Conservation (phyloP, 345 rosid genomes). For the Populus deltoides region DNA sequence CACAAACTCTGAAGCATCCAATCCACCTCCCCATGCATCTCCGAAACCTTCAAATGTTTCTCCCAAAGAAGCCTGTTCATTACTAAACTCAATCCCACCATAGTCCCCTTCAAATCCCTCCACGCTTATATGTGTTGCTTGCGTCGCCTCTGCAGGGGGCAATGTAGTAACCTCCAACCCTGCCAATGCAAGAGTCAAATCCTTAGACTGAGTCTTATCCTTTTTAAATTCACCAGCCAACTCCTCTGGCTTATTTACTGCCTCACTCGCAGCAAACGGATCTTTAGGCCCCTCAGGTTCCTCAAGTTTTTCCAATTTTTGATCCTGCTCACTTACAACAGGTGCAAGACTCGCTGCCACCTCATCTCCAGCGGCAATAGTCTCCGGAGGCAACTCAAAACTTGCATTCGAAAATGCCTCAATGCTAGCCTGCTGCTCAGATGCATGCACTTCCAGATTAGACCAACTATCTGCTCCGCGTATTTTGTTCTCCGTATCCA, state of each 20-base stretch:
- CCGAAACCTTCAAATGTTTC: conserved; percentile 86
- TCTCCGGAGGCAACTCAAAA: conserved; percentile 81
- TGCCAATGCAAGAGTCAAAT: conserved; percentile 75
- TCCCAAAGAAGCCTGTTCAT: conserved; percentile 82
- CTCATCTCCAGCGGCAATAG: conserved; percentile 79
- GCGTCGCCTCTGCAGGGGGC: conserved; percentile 98
- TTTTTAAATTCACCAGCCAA: conserved; percentile 86
- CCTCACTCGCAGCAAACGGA: conserved; percentile 89
- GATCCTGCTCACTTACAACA: conserved; percentile 45
- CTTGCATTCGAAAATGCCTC: conserved; percentile 56
- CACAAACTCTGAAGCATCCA: conserved; percentile 91
- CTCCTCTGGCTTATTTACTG: conserved; percentile 64
- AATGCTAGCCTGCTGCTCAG: conserved; percentile 63
- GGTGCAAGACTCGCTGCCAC: conserved; percentile 62
- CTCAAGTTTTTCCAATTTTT: conserved; percentile 43
- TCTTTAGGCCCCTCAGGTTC: conserved; percentile 63
- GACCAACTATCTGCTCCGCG: conserved; percentile 91
- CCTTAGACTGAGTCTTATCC: conserved; percentile 67
- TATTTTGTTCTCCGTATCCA: conserved; percentile 85
- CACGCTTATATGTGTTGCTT: conserved; percentile 79
- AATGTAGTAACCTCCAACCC: conserved; percentile 88
- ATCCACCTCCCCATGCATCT: conserved; percentile 98
- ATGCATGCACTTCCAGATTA: conserved; percentile 50
- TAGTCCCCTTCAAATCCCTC: conserved; percentile 98
- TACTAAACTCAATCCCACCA: conserved; percentile 91